Base-by-base conservation (phyloP, 106 monocot genomes). In the Allium cepa region DNA sequence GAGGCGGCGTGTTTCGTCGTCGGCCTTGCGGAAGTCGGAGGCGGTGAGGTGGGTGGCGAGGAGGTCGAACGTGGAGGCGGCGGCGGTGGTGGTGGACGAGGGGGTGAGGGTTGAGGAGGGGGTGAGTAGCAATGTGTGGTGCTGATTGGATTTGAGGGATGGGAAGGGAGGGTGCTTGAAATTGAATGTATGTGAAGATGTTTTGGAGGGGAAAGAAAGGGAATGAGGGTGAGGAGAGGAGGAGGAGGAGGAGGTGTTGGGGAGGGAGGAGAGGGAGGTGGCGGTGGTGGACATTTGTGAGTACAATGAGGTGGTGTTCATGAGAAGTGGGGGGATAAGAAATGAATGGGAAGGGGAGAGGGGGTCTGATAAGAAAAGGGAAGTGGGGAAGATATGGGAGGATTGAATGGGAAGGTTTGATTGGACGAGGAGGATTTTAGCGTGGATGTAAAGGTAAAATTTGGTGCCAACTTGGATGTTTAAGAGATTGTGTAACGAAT, bases 1-100 rank as follows among this genome's bases (percentile, higher is more conserved):
- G 67, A 97, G 92, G 72, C 86, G 82, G 47, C 97, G 97, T 8
- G 92, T 97, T 69, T 80, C 88, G 26, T 92, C 87, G 72, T 97
- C 97, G 60, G 92, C 97, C 16, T 73, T 69, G 51, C 88, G 92
- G 75, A 76, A 92, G 78, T 92, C 71, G 27, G 71, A 28, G 28
- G 81, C 50, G 13, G 82, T 52, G 47, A 97, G 88, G 80, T 80
- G 92, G 53, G 11, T 11, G 57, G 78, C 61, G 14, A 97, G 86
- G 67, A 77, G 73, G 67, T 89, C 84, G 11, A 92, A 70, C 46
- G 91, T 69, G 61, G 83, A 49, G 48, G 85, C 7, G n/a, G 74
- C 10, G 18, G 75, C 1, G 49, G 72, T 58, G 27, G 81, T 9
- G 22, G 79, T 45, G 62, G 77, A 26, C 27, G 82, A 10, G 51